These are phyloP conservation scores for Endotrypanum monterogeii DNA, from an alignment of 208 protist species.

Conservation along the genomic window DNA sequence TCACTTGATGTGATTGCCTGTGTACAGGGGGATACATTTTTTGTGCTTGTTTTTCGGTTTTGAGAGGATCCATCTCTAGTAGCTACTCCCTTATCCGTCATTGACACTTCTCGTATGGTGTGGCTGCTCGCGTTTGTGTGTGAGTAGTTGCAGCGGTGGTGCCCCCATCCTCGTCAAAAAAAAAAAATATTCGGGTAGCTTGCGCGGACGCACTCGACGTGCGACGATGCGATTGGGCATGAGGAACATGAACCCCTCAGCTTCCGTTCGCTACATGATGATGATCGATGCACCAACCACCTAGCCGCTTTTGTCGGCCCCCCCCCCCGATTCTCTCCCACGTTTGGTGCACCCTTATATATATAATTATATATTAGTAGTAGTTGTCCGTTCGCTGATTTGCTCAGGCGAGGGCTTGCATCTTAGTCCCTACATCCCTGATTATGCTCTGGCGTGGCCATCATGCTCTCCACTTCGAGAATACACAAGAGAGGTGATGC, in stretches of 20 bases:
- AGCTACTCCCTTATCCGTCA: too few relatives aligned
- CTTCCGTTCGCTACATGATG: slow-evolving; percentile 8
- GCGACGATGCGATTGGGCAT: background rate
- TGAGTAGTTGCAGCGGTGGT: slow-evolving; percentile 13
- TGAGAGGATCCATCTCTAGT: too few relatives aligned
- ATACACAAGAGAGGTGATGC: slow-evolving; percentile 2
- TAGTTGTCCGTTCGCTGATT: too few relatives aligned
- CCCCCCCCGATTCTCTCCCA: background rate
- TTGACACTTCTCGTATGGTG: too few relatives aligned
- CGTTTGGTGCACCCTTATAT: too few relatives aligned
- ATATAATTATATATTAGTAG: too few relatives aligned
- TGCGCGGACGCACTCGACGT: background rate
- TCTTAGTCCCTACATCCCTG: too few relatives aligned
- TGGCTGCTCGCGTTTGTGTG: too few relatives aligned
- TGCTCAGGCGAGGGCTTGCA: too few relatives aligned
- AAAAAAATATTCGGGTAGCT: background rate
- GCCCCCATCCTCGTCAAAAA: slow-evolving; percentile 2
- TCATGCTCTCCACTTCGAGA: background rate
- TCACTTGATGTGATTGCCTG: background rate
- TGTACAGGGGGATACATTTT: too few relatives aligned
- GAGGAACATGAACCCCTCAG: background rate
- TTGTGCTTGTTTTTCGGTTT: too few relatives aligned
- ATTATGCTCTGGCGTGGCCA: too few relatives aligned
- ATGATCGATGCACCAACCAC: slow-evolving; percentile 15
- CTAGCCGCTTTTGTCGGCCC: background rate